These are phyloP conservation scores for Passiflora organensis DNA, from an alignment of 345 rosid genomes.

Conservation along the genomic window DNA sequence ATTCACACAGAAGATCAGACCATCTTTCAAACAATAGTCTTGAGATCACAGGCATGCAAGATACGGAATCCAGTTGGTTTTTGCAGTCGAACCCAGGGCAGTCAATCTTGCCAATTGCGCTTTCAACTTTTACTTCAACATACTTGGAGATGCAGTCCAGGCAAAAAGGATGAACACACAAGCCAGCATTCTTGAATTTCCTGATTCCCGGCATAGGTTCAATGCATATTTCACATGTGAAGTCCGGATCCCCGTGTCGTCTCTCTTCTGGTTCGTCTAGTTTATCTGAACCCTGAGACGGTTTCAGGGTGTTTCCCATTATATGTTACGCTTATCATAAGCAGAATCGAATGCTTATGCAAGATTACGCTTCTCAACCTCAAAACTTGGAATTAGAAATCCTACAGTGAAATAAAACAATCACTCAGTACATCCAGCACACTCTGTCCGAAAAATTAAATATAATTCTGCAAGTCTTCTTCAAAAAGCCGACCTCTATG, in stretches of 20 bases:
- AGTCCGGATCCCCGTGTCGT: constrained; percentile 3
- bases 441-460: too few species aligned
- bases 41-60: constrained; percentile 21
- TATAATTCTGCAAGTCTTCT: too few species aligned
- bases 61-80: constrained; percentile 18
- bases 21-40: constrained; percentile 19
- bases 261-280: constrained; percentile 1
- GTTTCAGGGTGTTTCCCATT: constrained; percentile 25
- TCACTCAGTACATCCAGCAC: too few species aligned
- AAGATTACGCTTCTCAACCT: too few species aligned
- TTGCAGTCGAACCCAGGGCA: constrained; percentile 29
- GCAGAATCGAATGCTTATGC: too few species aligned
- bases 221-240: constrained; percentile 29
- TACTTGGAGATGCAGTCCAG: constrained; percentile 25
- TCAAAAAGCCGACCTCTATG: too few species aligned
- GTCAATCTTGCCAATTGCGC: constrained; percentile 1
- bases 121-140: constrained; percentile 24
- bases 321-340: constrained; percentile 1
- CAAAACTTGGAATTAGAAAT: too few species aligned
- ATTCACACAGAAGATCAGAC: constrained; percentile 28
- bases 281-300: too few species aligned
- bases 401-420: too few species aligned
- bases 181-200: constrained; percentile 20
- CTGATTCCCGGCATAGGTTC: constrained; percentile 15
- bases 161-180: constrained; percentile 26